Evolutionary conservation across 768 basidiomycete species (phyloP).

Genomic region (Strobilomyces confusus): DNA sequence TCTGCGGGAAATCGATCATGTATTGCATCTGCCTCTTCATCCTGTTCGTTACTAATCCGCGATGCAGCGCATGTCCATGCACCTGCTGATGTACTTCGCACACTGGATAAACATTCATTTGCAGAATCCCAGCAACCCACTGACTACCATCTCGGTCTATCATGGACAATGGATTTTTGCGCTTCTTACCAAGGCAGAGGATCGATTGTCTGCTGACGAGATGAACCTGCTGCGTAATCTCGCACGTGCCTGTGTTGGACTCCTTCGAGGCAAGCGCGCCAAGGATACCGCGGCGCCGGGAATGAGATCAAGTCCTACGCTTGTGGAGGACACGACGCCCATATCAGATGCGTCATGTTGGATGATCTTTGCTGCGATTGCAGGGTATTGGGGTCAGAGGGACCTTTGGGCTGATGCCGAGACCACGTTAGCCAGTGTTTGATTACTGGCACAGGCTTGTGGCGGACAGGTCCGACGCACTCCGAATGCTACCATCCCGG

Average conservation of each 20-base stretch:
- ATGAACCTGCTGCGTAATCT: conserved; percentile 73
- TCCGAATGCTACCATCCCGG: not conserved
- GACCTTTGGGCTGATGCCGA: conserved; percentile 81
- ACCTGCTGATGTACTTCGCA: conserved; percentile 79
- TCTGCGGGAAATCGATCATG: conserved; percentile 63
- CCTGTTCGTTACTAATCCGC: conserved; percentile 6
- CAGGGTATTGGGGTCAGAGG: conserved; percentile 70
- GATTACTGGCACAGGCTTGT: conserved; percentile 2
- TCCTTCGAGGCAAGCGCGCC: conserved; percentile 39
- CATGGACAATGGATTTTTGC: conserved; percentile 80
- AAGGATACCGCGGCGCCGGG: conserved; percentile 9
- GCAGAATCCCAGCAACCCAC: conserved; percentile 36
- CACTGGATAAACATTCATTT: conserved; percentile 73
- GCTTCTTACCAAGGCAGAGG: conserved; percentile 66
- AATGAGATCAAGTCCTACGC: not conserved
- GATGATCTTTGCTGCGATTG: conserved; percentile 65
- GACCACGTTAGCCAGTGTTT: conserved; percentile 35
- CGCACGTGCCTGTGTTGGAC: conserved; percentile 60
- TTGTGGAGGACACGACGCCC: conserved; percentile 24
- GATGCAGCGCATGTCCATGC: conserved; percentile 60
- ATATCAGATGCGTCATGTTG: conserved; percentile 57
- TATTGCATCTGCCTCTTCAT: conserved; percentile 29
- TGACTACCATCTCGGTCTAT: conserved; percentile 43
- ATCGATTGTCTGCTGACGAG: conserved; percentile 68
- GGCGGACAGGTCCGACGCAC: not conserved